These are phyloP conservation scores for Magnusiomyces fungicola DNA, from an alignment of 1,139 yeast species.

Conservation along the genomic window DNA sequence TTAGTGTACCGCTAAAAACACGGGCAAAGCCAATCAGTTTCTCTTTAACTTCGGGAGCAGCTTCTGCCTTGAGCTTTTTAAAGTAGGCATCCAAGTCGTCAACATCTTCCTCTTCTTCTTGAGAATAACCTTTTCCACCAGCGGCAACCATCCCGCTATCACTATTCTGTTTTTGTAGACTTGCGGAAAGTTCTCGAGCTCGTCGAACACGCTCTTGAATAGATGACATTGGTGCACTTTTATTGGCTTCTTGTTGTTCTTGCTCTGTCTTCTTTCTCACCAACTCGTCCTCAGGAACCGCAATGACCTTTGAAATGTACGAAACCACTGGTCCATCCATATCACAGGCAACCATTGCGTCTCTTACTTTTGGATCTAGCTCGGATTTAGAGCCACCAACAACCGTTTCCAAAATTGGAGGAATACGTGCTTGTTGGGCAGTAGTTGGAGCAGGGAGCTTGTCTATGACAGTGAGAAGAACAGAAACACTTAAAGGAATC, in stretches of 20 bases:
- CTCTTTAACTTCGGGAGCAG: conserved; percentile 20
- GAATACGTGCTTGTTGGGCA: conserved; percentile 69
- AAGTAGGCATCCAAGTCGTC: conserved; percentile 33
- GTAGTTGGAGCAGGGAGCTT: conserved; percentile 72
- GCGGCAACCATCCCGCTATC: conserved; percentile 35
- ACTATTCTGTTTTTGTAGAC: conserved; percentile 49
- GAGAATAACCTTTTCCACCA: conserved; percentile 18
- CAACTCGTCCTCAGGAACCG: conserved; percentile 66
- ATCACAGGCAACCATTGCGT: conserved; percentile 61
- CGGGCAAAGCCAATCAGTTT: conserved; percentile 79
- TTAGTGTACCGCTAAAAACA: conserved; percentile 75
- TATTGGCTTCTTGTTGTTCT: conserved; percentile 11
- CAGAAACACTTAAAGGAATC: conserved; percentile 87
- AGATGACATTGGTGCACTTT: conserved; percentile 47
- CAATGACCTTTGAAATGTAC: conserved; percentile 82
- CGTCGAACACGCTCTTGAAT: conserved; percentile 49
- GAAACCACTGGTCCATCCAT: conserved; percentile 60
- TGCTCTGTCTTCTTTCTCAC: conserved; percentile 11
- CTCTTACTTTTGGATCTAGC: conserved; percentile 32
- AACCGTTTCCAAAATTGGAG: conserved; percentile 53
- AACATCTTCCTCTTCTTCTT: conserved; percentile 17
- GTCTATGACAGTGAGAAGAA: conserved; percentile 77
- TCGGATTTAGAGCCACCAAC: conserved; percentile 49
- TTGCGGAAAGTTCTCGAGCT: conserved; percentile 47
- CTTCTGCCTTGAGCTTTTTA: conserved; percentile 20